These are phyloP conservation scores for Ambrosia trifida DNA, from an alignment of 129 eudicot species.

Conservation along the genomic window DNA sequence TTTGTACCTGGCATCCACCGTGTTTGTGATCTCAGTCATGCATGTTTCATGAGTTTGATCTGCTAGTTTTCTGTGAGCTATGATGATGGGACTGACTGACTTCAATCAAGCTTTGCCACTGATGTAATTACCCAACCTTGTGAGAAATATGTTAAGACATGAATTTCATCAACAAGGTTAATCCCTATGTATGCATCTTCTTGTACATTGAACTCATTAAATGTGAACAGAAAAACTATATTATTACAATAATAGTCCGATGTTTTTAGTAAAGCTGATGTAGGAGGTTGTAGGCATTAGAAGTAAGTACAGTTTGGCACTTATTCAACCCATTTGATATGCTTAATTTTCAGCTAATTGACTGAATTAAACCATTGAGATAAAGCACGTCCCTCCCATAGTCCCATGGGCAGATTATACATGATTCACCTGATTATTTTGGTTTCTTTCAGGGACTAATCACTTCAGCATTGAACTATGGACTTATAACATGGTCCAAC, in stretches of 20 bases:
- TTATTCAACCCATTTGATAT: background rate
- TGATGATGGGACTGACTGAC: no score
- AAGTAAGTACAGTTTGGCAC: background rate
- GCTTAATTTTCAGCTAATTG: background rate
- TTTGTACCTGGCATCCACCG: no score
- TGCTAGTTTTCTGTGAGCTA: no score
- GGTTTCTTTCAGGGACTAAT: slow-evolving; percentile 64
- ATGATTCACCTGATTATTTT: slow-evolving; percentile 8
- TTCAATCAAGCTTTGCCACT: no score
- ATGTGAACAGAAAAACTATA: background rate
- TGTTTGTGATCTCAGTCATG: no score
- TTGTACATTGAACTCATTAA: background rate
- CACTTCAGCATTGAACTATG: slow-evolving; percentile 87
- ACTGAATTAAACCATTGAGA: background rate
- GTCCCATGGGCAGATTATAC: background rate
- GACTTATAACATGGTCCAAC: slow-evolving; percentile 94
- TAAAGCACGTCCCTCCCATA: background rate
- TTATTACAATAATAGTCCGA: background rate
- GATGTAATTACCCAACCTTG: no score
- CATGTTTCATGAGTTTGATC: no score
- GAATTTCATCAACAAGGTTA: background rate
- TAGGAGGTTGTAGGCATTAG: slow-evolving; percentile 5
- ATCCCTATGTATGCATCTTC: background rate
- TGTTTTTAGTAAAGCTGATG: background rate
- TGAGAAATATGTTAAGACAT: background rate